A percentile compares a stretch with the other conserved stretches of the same genome.
Evolutionary conservation across 1,284 basidiomycete species (phyloP).

Genomic region (Ganoderma sp.): DNA sequence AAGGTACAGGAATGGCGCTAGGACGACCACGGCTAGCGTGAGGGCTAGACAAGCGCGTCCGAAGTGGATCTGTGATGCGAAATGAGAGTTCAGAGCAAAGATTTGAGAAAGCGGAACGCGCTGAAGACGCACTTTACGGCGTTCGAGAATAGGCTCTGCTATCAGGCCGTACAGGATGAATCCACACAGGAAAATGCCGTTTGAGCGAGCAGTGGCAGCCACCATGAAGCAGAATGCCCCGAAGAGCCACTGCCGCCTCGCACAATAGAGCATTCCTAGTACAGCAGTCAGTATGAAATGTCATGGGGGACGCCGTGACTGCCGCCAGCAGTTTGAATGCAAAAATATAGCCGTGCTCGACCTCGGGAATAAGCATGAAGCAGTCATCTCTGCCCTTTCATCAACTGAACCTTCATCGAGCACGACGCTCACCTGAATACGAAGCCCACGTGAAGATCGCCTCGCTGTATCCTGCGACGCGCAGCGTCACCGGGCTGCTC

Average conservation of each 20-base stretch:
- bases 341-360: not conserved
- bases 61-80: slow-evolving; percentile 42
- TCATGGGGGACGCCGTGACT: not conserved
- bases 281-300: not conserved
- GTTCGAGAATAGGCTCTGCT: slow-evolving; percentile 53
- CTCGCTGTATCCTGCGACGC: slow-evolving; percentile 80
- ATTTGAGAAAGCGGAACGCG: not conserved
- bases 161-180: slow-evolving; percentile 78
- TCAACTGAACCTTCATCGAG: not conserved
- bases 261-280: slow-evolving; percentile 67
- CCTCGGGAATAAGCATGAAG: no score
- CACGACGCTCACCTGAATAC: slow-evolving; percentile 63
- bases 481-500: slow-evolving; percentile 79
- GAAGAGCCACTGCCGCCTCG: slow-evolving; percentile 51
- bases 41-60: slow-evolving; percentile 43
- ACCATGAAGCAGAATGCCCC: slow-evolving; percentile 70
- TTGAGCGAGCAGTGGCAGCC: slow-evolving; percentile 79
- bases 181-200: slow-evolving; percentile 78
- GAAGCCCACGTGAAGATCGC: slow-evolving; percentile 84
- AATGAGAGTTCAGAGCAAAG: not conserved
- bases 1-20: slow-evolving; percentile 72
- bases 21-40: slow-evolving; percentile 52
- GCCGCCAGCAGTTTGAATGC: not conserved
- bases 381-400: not conserved
- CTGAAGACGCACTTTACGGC: slow-evolving; percentile 41